These are phyloP conservation scores for Naegleria lovaniensis DNA, from an alignment of 208 protist species.

Conservation along the genomic window DNA sequence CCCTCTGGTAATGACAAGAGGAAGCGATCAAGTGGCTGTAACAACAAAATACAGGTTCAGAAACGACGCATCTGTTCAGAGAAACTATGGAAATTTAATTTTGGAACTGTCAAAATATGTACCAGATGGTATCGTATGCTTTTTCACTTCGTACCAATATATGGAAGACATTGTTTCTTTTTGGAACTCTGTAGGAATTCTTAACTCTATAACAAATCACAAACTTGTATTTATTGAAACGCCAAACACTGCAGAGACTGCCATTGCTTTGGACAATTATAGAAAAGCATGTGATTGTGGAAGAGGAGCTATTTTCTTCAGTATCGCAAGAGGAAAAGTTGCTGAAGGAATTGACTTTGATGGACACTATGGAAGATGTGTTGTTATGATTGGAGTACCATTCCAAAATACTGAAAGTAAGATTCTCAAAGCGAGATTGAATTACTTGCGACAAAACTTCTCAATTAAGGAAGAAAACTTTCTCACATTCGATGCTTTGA, in stretches of 20 bases:
- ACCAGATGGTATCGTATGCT: slow-evolving; percentile 87
- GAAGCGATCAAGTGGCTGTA: slow-evolving; percentile 58
- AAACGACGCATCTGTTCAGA: slow-evolving; percentile 74
- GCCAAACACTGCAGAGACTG: slow-evolving; percentile 89
- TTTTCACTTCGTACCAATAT: slow-evolving; percentile 44
- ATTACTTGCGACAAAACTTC: slow-evolving; percentile 90
- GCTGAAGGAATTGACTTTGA: slow-evolving; percentile 98
- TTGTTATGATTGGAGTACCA: slow-evolving; percentile 95
- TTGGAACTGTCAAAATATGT: slow-evolving; percentile 83
- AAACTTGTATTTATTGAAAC: slow-evolving; percentile 99
- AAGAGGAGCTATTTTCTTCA: slow-evolving; percentile 96
- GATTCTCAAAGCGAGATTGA: slow-evolving; percentile 83
- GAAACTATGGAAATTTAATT: slow-evolving; percentile 90
- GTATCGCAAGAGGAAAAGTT: slow-evolving; percentile 92
- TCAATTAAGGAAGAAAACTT: slow-evolving; percentile 93
- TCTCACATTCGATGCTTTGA: slow-evolving; percentile 95
- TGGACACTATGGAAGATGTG: slow-evolving; percentile 86
- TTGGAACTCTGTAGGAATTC: slow-evolving; percentile 82
- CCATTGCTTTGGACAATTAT: slow-evolving; percentile 93
- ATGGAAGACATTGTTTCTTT: slow-evolving; percentile 72
- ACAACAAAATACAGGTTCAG: slow-evolving; percentile 37
- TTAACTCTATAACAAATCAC: slow-evolving; percentile 79
- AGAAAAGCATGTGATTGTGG: slow-evolving; percentile 91
- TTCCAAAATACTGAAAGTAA: slow-evolving; percentile 75
- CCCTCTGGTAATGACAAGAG: slow-evolving; percentile 80